Conservation (phyloP, 148 eudicot genomes). For the Agrostemma githago region DNA sequence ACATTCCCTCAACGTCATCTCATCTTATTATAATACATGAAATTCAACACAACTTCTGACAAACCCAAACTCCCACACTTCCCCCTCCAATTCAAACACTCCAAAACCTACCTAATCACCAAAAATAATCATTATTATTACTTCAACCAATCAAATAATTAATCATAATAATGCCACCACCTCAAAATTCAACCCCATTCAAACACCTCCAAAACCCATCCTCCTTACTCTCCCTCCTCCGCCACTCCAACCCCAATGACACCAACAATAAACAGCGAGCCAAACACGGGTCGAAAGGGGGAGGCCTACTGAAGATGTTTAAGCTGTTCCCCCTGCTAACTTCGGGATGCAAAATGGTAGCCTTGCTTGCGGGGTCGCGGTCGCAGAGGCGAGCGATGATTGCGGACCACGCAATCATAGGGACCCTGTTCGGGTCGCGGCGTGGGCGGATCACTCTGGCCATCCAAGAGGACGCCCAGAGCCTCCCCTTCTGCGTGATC, state of each 20-base stretch:
- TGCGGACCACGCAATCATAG: constrained; percentile 69
- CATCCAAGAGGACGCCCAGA: constrained; percentile 71
- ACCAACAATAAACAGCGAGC: constrained; percentile 4
- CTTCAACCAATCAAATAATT: background rate
- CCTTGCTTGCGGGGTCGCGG: constrained; percentile 39
- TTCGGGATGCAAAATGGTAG: constrained; percentile 80
- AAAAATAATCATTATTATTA: background rate
- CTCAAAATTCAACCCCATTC: constrained; percentile 25
- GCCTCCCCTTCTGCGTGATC: constrained; percentile 48
- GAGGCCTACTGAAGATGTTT: constrained; percentile 42
- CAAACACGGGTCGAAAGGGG: background rate
- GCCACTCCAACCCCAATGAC: constrained; percentile 20
- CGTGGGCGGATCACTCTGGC: constrained; percentile 60
- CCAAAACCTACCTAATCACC: too few species aligned
- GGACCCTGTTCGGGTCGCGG: constrained; percentile 73
- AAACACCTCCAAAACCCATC: constrained; percentile 37
- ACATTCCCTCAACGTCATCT: background rate
- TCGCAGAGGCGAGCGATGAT: constrained; percentile 49
- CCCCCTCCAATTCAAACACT: background rate
- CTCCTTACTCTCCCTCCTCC: constrained; percentile 31
- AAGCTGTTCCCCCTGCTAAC: constrained; percentile 78
- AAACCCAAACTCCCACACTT: background rate
- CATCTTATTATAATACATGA: background rate
- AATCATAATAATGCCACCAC: background rate
- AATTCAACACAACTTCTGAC: background rate